Evolutionary conservation across 805 yeast species (phyloP).

Genomic region (Candida railenensis): DNA sequence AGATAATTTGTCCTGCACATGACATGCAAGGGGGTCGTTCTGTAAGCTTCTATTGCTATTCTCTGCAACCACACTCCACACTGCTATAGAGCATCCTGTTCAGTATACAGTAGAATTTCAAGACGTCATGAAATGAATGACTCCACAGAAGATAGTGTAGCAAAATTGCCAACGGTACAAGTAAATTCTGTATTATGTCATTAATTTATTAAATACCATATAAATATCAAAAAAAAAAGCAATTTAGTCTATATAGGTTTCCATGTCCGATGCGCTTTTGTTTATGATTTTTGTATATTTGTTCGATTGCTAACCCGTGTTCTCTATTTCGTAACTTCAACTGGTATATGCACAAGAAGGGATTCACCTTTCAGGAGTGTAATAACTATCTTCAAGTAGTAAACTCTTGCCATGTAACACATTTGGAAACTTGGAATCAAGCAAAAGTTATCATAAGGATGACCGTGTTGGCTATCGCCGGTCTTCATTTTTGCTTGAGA

Average conservation of each 20-base stretch:
- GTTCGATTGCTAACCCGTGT: neutral
- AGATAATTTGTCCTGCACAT: neutral
- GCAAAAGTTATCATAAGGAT: conserved; percentile 23
- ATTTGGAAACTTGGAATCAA: conserved; percentile 40
- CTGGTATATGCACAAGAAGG: neutral
- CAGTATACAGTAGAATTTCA: neutral
- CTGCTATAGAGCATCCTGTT: neutral
- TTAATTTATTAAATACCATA: neutral
- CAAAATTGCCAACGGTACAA: neutral
- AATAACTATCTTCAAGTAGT: conserved; percentile 16
- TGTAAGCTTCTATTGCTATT: conserved; percentile 1
- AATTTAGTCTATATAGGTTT: neutral
- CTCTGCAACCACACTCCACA: no score
- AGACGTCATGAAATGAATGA: neutral
- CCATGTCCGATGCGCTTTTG: no score
- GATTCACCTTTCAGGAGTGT: conserved; percentile 4
- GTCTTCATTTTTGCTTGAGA: conserved; percentile 11
- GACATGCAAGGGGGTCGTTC: neutral
- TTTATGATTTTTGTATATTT: no score
- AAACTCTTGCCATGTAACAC: conserved; percentile 31
- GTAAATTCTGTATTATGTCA: neutral
- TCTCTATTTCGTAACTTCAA: conserved; percentile 2
- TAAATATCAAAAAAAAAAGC: no score
- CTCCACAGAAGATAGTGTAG: neutral
- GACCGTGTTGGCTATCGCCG: conserved; percentile 9